Percentiles rank a stretch among this genome's conserved stretches.
Evolutionary conservation across 2,329 filamentous ascomycete genomes (phyloP).

Genomic region (Lachnellula hyalina): DNA sequence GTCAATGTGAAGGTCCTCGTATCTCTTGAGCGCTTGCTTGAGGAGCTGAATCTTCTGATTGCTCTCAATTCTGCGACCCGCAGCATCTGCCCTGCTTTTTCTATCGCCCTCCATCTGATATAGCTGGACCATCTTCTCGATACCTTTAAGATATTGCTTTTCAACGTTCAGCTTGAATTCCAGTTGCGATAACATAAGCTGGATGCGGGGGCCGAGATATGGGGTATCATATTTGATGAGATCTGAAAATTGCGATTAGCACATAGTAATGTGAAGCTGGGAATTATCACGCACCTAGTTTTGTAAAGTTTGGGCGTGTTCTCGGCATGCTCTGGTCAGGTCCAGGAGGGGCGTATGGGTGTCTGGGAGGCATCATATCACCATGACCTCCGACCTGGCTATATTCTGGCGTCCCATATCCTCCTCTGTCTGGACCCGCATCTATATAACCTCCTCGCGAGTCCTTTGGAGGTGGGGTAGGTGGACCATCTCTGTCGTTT

Average conservation of each 20-base stretch:
- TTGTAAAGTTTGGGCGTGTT: conserved; percentile 84
- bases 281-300: conserved; percentile 66
- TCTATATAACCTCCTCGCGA: conserved; percentile 42
- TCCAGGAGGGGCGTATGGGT: conserved; percentile 70
- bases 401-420: conserved; percentile 56
- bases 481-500: conserved; percentile 43
- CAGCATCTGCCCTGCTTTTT: conserved; percentile 90
- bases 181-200: conserved; percentile 97
- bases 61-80: conserved; percentile 84
- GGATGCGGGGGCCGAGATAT: conserved; percentile 91
- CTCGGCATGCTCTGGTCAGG: conserved; percentile 66
- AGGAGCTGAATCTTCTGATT: conserved; percentile 96
- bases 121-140: conserved; percentile 98
- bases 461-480: conserved; percentile 72
- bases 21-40: conserved; percentile 92
- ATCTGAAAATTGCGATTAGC: conserved; percentile 50
- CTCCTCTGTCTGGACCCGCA: conserved; percentile 48
- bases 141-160: conserved; percentile 97
- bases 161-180: conserved; percentile 99
- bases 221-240: conserved; percentile 98
- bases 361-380: conserved; percentile 74
- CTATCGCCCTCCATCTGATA: conserved; percentile 97
- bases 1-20: conserved; percentile 94
- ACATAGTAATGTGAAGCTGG: conserved; percentile 5
- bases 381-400: conserved; percentile 58